Conservation (phyloP, 306 rosid species). For the Cicer judaicum region DNA sequence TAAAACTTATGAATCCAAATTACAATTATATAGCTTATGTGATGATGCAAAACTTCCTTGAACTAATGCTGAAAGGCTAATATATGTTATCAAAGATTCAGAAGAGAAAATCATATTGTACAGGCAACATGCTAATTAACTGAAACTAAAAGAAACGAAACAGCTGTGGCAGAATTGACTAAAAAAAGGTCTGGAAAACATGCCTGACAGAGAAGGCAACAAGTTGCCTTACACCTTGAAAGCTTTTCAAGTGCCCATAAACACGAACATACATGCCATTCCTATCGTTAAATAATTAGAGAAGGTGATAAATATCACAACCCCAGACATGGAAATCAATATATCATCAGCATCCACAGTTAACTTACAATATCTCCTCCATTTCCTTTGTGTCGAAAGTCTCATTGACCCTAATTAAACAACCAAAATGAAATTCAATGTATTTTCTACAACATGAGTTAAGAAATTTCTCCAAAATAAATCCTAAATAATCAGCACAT, state of each 20-base stretch:
- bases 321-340: neutral
- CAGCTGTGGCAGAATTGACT: constrained; percentile 14
- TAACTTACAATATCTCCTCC: constrained; percentile 74
- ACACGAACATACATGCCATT: constrained; percentile 65
- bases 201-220: constrained; percentile 89
- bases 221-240: constrained; percentile 73
- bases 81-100: constrained; percentile 3
- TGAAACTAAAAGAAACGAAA: constrained; percentile 8
- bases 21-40: constrained; percentile 12
- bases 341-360: neutral
- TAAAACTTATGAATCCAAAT: neutral
- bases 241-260: constrained; percentile 78
- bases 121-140: neutral
- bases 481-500: neutral
- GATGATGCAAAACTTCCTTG: neutral
- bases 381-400: constrained; percentile 72
- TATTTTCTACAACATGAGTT: neutral
- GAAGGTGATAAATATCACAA: constrained; percentile 35
- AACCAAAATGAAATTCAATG: constrained; percentile 24
- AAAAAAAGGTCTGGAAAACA: constrained; percentile 7
- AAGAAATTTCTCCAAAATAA: neutral
- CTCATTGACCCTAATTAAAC: constrained; percentile 74
- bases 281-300: constrained; percentile 46
- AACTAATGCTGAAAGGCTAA: neutral
- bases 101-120: constrained; percentile 7